Base-by-base conservation (phyloP, 306 rosid species). In the Carpinus fangiana region DNA sequence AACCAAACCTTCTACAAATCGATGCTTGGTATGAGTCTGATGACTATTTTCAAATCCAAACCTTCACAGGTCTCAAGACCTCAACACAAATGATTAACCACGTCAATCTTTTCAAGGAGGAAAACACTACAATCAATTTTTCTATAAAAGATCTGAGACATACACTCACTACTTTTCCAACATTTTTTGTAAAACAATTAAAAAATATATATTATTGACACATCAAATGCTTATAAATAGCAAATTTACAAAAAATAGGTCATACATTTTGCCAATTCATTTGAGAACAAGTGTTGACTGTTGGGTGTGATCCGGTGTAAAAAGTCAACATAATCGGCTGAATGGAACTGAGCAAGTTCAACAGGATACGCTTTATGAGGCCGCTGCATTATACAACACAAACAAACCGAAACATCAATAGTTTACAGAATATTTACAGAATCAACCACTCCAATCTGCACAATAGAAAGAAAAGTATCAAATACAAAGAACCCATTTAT, bases 291-390 rank as follows among this genome's bases (percentile, higher is more conserved):
- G 83, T 90, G 93, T 80, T 91, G 98, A 72, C 92, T 86, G 79
- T 93, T 97, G 3, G 99, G 98, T 0, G 92, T 90, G 74, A 91
- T 95, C 87, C 99, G 90, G 86, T 95, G 96, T 73, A 95, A 86
- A 87, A 95, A 95, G 78, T 91, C 95, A 23, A 95, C 99, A 80
- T 95, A 93, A 62, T 95, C 99, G 70, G 93, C 81, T 0, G 98
- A 93, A 88, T 95, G 99, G 84, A 95, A 95, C 81, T 95, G 99
- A 76, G 99, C 99, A 83, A 95, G 99, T 90, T 95, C 99, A 75
- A 91, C 96, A 3, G 99, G 99, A 85, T 95, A 95, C 11, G 99
- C 99, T 84, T 93, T 95, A 88, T 93, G 99, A 5, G 99, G 99
- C 66, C 99, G 93, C 98, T 95, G 94, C 86, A 87, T 62, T 72